Conservation (phyloP, 495 filamentous ascomycete genomes). For the Chaetomium cochliodes region DNA sequence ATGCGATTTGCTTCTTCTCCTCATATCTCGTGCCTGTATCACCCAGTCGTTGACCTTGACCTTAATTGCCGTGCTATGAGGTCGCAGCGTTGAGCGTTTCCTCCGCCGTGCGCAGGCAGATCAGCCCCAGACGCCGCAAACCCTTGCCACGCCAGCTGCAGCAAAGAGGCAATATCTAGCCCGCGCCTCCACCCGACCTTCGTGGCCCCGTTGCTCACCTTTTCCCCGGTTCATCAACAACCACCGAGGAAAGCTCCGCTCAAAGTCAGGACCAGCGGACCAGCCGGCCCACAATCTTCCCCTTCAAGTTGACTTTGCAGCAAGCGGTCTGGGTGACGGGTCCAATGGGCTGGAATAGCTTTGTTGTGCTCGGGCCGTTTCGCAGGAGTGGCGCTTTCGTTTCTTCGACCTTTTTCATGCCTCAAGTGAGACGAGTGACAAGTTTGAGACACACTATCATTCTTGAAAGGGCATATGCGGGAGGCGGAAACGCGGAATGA, state of each 20-base stretch:
- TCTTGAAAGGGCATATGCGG: not conserved
- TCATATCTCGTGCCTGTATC: conserved; percentile 4
- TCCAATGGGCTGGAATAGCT: not conserved
- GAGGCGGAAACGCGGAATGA: conserved; percentile 5
- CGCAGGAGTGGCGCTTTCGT: not conserved
- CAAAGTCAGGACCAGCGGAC: not conserved
- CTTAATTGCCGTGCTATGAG: not conserved
- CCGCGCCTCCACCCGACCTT: not conserved
- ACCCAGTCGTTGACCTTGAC: not conserved
- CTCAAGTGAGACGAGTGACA: not conserved
- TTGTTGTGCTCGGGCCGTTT: not conserved
- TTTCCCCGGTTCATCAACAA: conserved; percentile 1
- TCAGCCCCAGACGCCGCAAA: not conserved
- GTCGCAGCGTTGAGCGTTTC: not conserved
- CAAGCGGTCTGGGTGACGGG: conserved; percentile 5
- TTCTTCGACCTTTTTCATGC: not conserved
- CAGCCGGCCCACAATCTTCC: conserved; percentile 4
- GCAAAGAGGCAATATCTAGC: not conserved
- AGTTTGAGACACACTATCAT: not conserved
- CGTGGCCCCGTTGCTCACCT: not conserved
- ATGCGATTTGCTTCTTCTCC: not conserved
- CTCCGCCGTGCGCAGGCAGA: not conserved
- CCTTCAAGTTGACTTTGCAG: not conserved
- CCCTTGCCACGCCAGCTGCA: conserved; percentile 1
- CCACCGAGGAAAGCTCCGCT: not conserved